Percentiles rank a stretch among this genome's conserved stretches.
Evolutionary conservation across 1,139 yeast species (phyloP).

Genomic region (Lodderomyces orthopsilosis): DNA sequence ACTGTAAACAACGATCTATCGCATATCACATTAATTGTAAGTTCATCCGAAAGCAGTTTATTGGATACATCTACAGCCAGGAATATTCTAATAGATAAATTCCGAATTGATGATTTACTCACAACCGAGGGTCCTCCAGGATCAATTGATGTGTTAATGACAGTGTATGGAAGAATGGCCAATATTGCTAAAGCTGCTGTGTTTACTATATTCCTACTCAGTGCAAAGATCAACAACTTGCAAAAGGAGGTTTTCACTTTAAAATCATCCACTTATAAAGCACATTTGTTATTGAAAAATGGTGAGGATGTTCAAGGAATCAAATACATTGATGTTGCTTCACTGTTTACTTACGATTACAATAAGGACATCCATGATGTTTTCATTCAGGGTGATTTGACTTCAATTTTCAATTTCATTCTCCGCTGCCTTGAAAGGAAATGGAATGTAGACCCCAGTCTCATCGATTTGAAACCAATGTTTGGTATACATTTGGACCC

Average conservation of each 20-base stretch:
- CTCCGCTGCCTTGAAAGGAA: slow-evolving; percentile 10
- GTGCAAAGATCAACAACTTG: slow-evolving; percentile 26
- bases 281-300: slow-evolving; percentile 11
- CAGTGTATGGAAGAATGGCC: slow-evolving; percentile 25
- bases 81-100: neutral
- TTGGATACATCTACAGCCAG: slow-evolving; percentile 18
- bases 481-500: slow-evolving; percentile 28
- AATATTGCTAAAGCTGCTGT: slow-evolving; percentile 23
- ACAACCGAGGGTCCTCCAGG: slow-evolving; percentile 16
- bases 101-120: neutral
- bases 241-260: slow-evolving; percentile 24
- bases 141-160: slow-evolving; percentile 26
- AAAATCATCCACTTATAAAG: slow-evolving; percentile 29
- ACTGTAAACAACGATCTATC: neutral
- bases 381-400: slow-evolving; percentile 22
- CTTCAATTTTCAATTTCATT: slow-evolving; percentile 16
- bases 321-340: slow-evolving; percentile 10
- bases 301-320: slow-evolving; percentile 7
- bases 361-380: slow-evolving; percentile 10
- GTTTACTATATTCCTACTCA: slow-evolving; percentile 21
- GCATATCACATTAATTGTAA: slow-evolving; percentile 19
- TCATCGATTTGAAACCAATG: slow-evolving; percentile 18
- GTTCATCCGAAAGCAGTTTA: slow-evolving; percentile 25
- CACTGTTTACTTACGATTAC: neutral
- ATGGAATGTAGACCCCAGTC: slow-evolving; percentile 13